Percentiles rank a stretch among this genome's conserved stretches.
These are phyloP conservation scores for Alternaria infectoria DNA, from an alignment of 2,329 filamentous ascomycete species.

Conservation along the genomic window DNA sequence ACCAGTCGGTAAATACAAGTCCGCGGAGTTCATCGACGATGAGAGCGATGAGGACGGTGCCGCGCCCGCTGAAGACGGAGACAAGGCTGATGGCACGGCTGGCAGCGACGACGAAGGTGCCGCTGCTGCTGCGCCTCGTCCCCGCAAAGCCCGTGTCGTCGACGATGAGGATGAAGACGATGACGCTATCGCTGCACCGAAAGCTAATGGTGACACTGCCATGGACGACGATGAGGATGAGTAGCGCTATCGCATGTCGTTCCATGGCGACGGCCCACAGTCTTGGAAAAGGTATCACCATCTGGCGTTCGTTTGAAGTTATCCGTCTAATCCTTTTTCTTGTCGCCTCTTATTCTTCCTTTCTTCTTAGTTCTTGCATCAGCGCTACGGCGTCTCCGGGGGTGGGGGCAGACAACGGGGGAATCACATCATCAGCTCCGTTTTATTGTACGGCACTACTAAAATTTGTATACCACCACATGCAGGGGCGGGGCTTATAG, in stretches of 20 bases:
- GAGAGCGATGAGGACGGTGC: slow-evolving; percentile 55
- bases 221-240: slow-evolving; percentile 44
- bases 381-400: slow-evolving; percentile 25
- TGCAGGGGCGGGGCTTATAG: neutral
- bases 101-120: slow-evolving; percentile 32
- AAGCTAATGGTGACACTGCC: slow-evolving; percentile 28
- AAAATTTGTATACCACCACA: slow-evolving; percentile 8
- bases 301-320: neutral
- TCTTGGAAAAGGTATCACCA: neutral
- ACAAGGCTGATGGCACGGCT: slow-evolving; percentile 10
- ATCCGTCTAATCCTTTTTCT: neutral
- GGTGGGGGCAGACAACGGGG: neutral
- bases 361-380: slow-evolving; percentile 23
- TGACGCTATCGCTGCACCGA: slow-evolving; percentile 28
- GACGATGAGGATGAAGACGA: slow-evolving; percentile 45
- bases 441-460: neutral
- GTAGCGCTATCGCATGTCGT: slow-evolving; percentile 10
- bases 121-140: slow-evolving; percentile 27
- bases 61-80: slow-evolving; percentile 22
- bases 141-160: slow-evolving; percentile 40
- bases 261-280: neutral
- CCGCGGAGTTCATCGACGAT: slow-evolving; percentile 80
- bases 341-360: neutral
- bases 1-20: slow-evolving; percentile 75
- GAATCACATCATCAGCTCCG: neutral